Percentiles rank a stretch among this genome's conserved stretches.
Conservation (phyloP, 805 yeast species). For the Naumovozyma castellii region DNA sequence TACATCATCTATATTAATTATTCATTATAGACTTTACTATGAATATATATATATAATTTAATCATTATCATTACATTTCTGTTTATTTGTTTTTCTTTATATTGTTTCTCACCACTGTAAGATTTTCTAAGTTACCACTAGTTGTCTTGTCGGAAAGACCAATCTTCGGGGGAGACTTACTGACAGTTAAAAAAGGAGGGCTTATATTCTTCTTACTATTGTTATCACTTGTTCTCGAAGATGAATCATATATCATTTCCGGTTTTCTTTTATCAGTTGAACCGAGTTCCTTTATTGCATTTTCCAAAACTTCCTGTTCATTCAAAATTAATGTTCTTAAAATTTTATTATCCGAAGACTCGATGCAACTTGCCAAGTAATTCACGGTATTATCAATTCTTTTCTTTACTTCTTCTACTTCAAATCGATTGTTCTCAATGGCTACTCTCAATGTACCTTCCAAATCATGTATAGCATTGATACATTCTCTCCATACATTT, state of each 20-base stretch:
- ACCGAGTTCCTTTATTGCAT: conserved; percentile 16
- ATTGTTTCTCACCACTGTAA: not conserved
- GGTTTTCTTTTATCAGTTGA: not conserved
- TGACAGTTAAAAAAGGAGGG: conserved; percentile 10
- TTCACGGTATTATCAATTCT: not conserved
- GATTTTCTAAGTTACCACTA: not conserved
- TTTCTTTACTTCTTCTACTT: not conserved
- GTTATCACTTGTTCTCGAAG: too few relatives aligned
- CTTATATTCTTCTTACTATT: too few relatives aligned
- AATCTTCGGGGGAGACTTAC: conserved; percentile 27
- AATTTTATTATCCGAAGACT: conserved; percentile 3
- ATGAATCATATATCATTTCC: too few relatives aligned
- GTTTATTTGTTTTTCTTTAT: conserved; percentile 2
- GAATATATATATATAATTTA: conserved; percentile 1
- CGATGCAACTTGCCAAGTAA: not conserved
- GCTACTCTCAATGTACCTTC: conserved; percentile 11
- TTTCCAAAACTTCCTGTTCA: conserved; percentile 17
- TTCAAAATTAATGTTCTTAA: conserved; percentile 8
- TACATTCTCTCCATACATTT: conserved; percentile 19
- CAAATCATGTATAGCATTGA: conserved; percentile 11
- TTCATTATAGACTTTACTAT: conserved; percentile 4
- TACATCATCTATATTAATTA: not conserved
- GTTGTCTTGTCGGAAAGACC: conserved; percentile 4
- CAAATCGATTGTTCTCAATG: not conserved
- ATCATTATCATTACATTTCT: conserved; percentile 3